Percentiles rank a stretch among this genome's conserved stretches.
Evolutionary conservation across 129 eudicot species (phyloP).

Genomic region (Flaveria ramosissima): DNA sequence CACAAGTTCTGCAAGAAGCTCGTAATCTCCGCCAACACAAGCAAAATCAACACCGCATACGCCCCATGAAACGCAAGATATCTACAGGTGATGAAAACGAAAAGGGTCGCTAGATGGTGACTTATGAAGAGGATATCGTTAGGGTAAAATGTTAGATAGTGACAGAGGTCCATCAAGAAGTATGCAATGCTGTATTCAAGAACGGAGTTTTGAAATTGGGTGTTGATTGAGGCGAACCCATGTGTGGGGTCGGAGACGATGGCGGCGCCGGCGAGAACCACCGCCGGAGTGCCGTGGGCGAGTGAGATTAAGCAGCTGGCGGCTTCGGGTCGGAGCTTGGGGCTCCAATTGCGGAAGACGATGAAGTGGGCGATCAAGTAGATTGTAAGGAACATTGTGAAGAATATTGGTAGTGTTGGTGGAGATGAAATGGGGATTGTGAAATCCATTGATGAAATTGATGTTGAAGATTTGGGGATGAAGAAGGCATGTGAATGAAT

Average conservation of each 20-base stretch:
- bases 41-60: conserved; percentile 52
- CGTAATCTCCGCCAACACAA: conserved; percentile 75
- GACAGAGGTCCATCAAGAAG: conserved; percentile 71
- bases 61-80: conserved; percentile 66
- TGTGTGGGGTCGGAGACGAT: conserved; percentile 45
- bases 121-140: conserved; percentile 64
- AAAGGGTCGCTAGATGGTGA: conserved; percentile 80
- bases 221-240: conserved; percentile 58
- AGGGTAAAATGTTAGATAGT: conserved; percentile 65
- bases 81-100: conserved; percentile 74
- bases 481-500: background rate
- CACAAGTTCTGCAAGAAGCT: conserved; percentile 82
- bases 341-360: conserved; percentile 64
- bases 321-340: conserved; percentile 81
- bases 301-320: conserved; percentile 79
- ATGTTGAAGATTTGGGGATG: background rate
- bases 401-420: conserved; percentile 52
- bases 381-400: conserved; percentile 46
- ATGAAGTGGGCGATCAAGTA: conserved; percentile 57
- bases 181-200: conserved; percentile 91
- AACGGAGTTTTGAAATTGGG: conserved; percentile 47
- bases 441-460: conserved; percentile 40
- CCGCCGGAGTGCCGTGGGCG: conserved; percentile 91
- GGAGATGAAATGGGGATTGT: conserved; percentile 30
- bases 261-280: conserved; percentile 54